Percentiles rank a stretch among this genome's conserved stretches.
Conservation (phyloP, 306 rosid genomes). For the Crataegus laevigata region DNA sequence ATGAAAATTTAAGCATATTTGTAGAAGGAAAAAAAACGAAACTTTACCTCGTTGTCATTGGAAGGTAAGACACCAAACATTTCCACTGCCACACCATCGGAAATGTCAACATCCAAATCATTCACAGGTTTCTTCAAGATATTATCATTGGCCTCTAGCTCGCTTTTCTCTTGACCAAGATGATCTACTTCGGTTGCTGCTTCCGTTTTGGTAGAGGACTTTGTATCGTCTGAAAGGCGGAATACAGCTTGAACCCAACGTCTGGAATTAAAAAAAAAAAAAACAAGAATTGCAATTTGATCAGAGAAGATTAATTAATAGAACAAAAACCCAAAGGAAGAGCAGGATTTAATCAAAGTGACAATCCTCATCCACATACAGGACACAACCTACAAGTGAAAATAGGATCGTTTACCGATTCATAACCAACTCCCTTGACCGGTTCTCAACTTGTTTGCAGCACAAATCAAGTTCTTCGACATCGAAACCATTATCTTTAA, state of each 20-base stretch:
- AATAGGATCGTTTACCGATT: constrained; percentile 49
- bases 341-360: not conserved
- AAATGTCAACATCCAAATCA: constrained; percentile 56
- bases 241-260: constrained; percentile 97
- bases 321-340: not conserved
- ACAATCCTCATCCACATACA: not conserved
- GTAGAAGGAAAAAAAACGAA: not conserved
- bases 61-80: constrained; percentile 70
- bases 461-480: constrained; percentile 57
- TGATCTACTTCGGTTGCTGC: constrained; percentile 9
- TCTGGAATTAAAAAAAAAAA: constrained; percentile 41
- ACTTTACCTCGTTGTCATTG: constrained; percentile 46
- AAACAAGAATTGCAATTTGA: constrained; percentile 2
- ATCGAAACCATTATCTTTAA: constrained; percentile 73
- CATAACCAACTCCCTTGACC: constrained; percentile 79
- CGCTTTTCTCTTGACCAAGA: constrained; percentile 19
- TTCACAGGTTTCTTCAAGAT: constrained; percentile 13
- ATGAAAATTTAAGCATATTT: not conserved
- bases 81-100: constrained; percentile 69
- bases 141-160: constrained; percentile 22
- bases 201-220: constrained; percentile 29
- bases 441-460: constrained; percentile 96
- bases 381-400: not conserved
- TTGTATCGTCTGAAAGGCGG: constrained; percentile 35
- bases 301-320: not conserved